Base-by-base conservation (phyloP, 1,284 basidiomycete genomes). In the Trametes pubescens region DNA sequence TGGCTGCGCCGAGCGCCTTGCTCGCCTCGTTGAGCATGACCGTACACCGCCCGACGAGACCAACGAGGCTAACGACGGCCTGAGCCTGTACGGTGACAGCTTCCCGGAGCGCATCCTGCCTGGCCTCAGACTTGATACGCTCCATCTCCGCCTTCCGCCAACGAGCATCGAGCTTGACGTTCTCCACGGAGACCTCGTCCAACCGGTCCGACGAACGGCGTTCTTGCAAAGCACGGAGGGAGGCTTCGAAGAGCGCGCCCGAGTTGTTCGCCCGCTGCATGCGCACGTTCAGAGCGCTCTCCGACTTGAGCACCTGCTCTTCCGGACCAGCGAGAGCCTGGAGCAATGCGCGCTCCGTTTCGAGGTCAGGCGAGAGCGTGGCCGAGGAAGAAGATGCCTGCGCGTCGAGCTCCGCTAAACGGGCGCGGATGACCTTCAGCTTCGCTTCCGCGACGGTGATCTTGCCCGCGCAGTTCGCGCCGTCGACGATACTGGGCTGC, bases 41-140 rank as follows among this genome's bases (percentile, higher is more conserved):
- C 1, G 90, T 94, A 71, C 89, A 91, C 61, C 93, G 81, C 24
- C 92, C 91, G n/a, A 95, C 82, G 77, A 93, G 87, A 8, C 92
- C 90, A 26, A 94, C 78, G 14, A 95, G 81, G 64, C 82, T 83
- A 21, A 95, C 87, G 61, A 93, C 79, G 18, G 89, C 80, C 68
- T 87, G 84, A 2, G 91, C 86, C 74, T 94, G 90, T 58, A 85
- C 82, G 26, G 81, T 80, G 14, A 93, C 82, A 2, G 87, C 86
- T 51, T 86, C 85, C 56, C 83, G 83, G 74, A 94, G 81, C 2
- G 87, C 89, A 56, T 88, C 86, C 62, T 87, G 83, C 72, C 92
- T 88, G 24, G 86, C 87, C 71, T 92, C 87, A 0, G 89, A 85
- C 73, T 90, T 90, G 37, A 86, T 78, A 47, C 81, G 83, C 65